Conservation (phyloP, 2,329 filamentous ascomycete species). For the Xylaria sp. region DNA sequence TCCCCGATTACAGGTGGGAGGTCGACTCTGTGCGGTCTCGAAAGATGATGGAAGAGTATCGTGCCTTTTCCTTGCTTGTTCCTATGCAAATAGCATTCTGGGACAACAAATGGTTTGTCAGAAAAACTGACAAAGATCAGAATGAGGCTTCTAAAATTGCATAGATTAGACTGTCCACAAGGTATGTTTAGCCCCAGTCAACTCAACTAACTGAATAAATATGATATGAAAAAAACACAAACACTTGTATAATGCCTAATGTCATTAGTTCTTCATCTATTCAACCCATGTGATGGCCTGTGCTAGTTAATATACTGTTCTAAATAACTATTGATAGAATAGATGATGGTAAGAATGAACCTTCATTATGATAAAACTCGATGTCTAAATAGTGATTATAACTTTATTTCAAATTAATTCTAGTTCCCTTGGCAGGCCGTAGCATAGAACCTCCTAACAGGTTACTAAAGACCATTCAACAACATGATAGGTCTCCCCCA, state of each 20-base stretch:
- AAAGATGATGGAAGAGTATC: slow-evolving; percentile 35
- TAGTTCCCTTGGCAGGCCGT: not conserved
- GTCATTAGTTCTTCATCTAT: not conserved
- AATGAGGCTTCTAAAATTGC: not conserved
- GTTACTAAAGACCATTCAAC: not conserved
- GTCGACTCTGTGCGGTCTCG: slow-evolving; percentile 22
- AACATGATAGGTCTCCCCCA: not conserved
- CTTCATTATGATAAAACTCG: not conserved
- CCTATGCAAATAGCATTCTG: slow-evolving; percentile 2
- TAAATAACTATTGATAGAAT: not conserved
- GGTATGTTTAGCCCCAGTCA: not conserved
- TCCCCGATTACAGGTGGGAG: slow-evolving; percentile 2
- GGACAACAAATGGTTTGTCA: slow-evolving; percentile 24
- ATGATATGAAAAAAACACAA: not conserved
- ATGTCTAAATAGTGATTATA: not conserved
- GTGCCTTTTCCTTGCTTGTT: not conserved
- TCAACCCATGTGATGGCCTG: no score
- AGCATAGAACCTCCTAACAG: no score
- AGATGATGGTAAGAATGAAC: not conserved
- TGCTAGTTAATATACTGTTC: not conserved
- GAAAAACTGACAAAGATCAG: not conserved
- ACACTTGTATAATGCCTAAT: not conserved
- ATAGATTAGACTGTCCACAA: not conserved
- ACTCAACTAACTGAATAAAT: not conserved
- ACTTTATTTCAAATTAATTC: not conserved